These are phyloP conservation scores for Xylaria sp. DNA, from an alignment of 2,329 filamentous ascomycete species.

Conservation along the genomic window DNA sequence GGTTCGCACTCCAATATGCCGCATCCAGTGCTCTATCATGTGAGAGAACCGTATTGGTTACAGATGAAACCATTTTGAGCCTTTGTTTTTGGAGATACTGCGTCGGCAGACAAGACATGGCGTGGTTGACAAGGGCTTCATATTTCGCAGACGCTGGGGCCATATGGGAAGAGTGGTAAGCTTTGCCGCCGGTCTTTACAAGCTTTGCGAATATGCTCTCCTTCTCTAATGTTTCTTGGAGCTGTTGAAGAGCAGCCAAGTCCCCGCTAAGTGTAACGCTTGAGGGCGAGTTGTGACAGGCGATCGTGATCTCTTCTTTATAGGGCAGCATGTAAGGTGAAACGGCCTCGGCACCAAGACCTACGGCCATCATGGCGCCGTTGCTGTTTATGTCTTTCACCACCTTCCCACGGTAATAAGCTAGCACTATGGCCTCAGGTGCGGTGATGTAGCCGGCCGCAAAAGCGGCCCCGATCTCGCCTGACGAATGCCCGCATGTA, in stretches of 20 bases:
- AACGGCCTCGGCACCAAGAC: neutral
- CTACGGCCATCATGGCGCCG: constrained; percentile 26
- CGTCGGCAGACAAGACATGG: neutral
- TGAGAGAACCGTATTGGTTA: no score
- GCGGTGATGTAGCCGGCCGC: neutral
- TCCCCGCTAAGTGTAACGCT: constrained; percentile 40
- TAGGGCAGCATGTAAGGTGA: neutral
- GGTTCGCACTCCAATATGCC: constrained; percentile 20
- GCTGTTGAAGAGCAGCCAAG: constrained; percentile 24
- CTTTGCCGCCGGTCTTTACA: constrained; percentile 32
- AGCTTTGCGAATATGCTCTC: constrained; percentile 31
- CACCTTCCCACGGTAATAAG: constrained; percentile 26
- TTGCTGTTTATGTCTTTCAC: neutral
- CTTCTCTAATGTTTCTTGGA: constrained; percentile 1
- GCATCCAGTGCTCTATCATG: neutral
- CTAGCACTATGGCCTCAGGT: constrained; percentile 25
- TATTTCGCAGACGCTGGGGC: neutral
- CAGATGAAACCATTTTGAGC: neutral
- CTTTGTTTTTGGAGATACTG: neutral
- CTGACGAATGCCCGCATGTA: neutral
- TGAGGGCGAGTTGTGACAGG: constrained; percentile 35
- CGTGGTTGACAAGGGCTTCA: neutral
- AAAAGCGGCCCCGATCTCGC: neutral
- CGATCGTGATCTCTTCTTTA: constrained; percentile 1
- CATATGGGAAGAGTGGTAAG: constrained; percentile 42